phyloP scores from a whole-genome alignment of 2,329 filamentous ascomycete genomes.

The Corynespora cassiicola region DNA sequence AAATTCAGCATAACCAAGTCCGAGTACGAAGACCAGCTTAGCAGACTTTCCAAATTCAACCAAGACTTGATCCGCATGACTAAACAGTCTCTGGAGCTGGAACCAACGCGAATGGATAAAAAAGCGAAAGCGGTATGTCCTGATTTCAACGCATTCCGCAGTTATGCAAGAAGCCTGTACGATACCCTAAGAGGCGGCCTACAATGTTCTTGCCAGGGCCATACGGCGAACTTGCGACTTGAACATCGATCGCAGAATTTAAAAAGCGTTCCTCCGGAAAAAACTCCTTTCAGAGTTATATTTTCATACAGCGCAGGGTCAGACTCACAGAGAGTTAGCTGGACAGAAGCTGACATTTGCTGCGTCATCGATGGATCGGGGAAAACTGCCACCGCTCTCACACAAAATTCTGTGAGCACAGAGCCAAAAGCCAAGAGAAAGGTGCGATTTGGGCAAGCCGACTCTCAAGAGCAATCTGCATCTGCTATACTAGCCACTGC shows the following conservation, averaged over 20 bases:
- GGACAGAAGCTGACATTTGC: conserved; percentile 23
- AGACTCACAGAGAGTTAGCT: conserved; percentile 1
- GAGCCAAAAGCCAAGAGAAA: background rate
- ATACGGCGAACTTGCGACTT: conserved; percentile 29
- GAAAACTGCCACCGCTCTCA: background rate
- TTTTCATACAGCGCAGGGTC: conserved; percentile 13
- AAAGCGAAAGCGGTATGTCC: conserved; percentile 16
- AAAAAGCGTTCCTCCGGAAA: too few relatives aligned
- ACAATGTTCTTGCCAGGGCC: conserved; percentile 23
- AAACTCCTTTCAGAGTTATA: conserved; percentile 20
- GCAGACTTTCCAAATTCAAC: conserved; percentile 25
- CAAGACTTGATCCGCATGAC: conserved; percentile 26
- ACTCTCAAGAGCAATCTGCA: conserved; percentile 2
- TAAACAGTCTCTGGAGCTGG: conserved; percentile 25
- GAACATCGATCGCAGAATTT: conserved; percentile 11
- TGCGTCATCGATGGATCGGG: conserved; percentile 15
- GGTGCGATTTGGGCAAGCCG: conserved; percentile 15
- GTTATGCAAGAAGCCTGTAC: conserved; percentile 20
- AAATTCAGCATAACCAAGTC: conserved; percentile 31
- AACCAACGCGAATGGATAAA: conserved; percentile 12
- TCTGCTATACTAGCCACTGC: too few relatives aligned
- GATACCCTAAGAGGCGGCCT: conserved; percentile 17
- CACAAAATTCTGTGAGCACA: background rate
- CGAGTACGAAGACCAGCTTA: conserved; percentile 27
- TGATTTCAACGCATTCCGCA: conserved; percentile 27